phyloP scores from a whole-genome alignment of 2,329 filamentous ascomycete species.

The Oidium heveae region DNA sequence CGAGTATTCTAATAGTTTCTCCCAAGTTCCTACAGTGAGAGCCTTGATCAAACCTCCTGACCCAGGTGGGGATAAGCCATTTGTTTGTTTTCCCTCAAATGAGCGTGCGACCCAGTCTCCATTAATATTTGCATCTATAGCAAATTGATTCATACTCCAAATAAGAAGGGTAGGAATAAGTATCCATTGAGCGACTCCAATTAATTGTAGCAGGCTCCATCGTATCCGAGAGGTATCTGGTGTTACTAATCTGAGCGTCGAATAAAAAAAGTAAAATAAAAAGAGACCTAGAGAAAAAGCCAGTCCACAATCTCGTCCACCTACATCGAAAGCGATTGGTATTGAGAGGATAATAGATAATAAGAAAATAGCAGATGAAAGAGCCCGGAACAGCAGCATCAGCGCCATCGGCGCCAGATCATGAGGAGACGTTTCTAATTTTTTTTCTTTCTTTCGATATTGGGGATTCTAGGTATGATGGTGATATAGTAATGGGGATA shows the following conservation, averaged over 20 bases:
- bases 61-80: conserved; percentile 75
- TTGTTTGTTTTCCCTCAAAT: conserved; percentile 41
- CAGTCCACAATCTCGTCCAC: conserved; percentile 77
- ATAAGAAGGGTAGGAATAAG: conserved; percentile 70
- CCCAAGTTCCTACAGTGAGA: conserved; percentile 64
- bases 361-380: conserved; percentile 67
- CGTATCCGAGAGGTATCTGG: conserved; percentile 56
- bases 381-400: conserved; percentile 65
- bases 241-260: conserved; percentile 52
- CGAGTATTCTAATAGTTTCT: conserved; percentile 67
- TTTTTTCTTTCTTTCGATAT: too few relatives aligned
- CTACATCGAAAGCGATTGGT: conserved; percentile 92
- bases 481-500: too few relatives aligned
- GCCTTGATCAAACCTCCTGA: conserved; percentile 58
- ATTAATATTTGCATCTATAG: conserved; percentile 54
- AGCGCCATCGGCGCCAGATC: conserved; percentile 23
- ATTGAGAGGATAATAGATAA: conserved; percentile 85
- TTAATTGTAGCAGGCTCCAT: conserved; percentile 39
- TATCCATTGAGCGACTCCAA: conserved; percentile 63
- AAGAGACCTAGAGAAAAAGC: conserved; percentile 81
- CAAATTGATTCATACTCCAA: conserved; percentile 88
- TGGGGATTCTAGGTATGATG: too few relatives aligned
- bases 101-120: conserved; percentile 62
- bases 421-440: too few relatives aligned
- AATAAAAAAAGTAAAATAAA: conserved; percentile 76